These are phyloP conservation scores for Chondrostereum purpureum DNA, from an alignment of 1,284 basidiomycete genomes.

Conservation along the genomic window DNA sequence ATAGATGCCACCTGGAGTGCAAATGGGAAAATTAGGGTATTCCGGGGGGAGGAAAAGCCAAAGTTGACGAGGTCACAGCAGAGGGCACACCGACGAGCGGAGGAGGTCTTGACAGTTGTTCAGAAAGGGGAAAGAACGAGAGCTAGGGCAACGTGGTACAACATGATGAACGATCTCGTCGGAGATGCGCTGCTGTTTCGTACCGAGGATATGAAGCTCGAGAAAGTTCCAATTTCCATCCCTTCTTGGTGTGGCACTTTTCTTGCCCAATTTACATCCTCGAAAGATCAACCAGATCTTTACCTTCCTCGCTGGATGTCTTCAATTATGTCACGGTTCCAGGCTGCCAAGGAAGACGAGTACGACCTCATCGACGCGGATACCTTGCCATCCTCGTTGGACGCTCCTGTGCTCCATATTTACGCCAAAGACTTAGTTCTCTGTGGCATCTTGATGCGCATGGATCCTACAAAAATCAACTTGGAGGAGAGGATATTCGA, in stretches of 20 bases:
- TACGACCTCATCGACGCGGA: conserved; percentile 5
- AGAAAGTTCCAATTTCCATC: conserved; percentile 11
- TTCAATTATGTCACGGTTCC: neutral
- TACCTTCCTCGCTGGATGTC: neutral
- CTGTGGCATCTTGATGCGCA: neutral
- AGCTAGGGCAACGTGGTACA: conserved; percentile 13
- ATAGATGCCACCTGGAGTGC: neutral
- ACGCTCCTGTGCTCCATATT: neutral
- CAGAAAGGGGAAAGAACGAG: neutral
- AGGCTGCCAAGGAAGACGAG: neutral
- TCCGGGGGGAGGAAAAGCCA: neutral
- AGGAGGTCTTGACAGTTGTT: neutral
- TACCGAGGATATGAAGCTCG: neutral
- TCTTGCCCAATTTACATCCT: neutral
- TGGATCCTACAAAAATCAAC: neutral
- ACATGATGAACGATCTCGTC: conserved; percentile 13
- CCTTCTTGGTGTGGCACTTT: neutral
- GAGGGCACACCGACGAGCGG: neutral
- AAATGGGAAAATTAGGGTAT: neutral
- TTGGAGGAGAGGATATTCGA: neutral
- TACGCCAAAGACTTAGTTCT: neutral
- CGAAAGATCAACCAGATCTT: neutral
- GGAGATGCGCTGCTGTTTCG: too few relatives aligned
- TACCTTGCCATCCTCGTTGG: neutral
- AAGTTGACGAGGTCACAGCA: neutral